phyloP scores from a whole-genome alignment of 495 filamentous ascomycete species.

The Lasiosphaeria ovina region DNA sequence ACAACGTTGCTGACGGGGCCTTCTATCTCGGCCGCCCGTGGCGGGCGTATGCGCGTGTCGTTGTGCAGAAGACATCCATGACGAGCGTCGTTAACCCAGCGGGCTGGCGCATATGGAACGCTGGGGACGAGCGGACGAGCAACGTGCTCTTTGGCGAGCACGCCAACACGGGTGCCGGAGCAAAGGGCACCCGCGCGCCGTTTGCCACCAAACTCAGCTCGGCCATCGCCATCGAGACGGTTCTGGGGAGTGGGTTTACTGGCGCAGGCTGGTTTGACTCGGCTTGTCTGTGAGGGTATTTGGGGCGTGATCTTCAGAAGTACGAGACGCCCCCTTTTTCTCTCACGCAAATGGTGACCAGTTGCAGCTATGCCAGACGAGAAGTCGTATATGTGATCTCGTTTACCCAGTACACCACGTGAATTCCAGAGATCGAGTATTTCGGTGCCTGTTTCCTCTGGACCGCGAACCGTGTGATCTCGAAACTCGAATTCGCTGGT shows the following conservation, averaged over 20 bases:
- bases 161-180: conserved; percentile 56
- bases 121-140: conserved; percentile 45
- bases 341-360: no score
- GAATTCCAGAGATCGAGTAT: no score
- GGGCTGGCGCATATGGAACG: conserved; percentile 61
- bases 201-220: conserved; percentile 50
- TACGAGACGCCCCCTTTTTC: no score
- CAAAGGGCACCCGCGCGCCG: conserved; percentile 55
- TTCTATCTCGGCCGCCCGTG: conserved; percentile 68
- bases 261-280: conserved; percentile 28
- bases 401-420: no score
- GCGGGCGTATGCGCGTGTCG: conserved; percentile 58
- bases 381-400: no score
- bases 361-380: no score
- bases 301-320: no score
- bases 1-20: conserved; percentile 47
- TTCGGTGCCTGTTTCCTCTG: no score
- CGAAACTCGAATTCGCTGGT: no score
- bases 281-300: conserved; percentile 18
- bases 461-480: no score
- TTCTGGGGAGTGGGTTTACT: conserved; percentile 53
- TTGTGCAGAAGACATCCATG: conserved; percentile 58
- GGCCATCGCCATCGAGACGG: conserved; percentile 44
- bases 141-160: conserved; percentile 60
- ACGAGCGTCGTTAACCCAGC: conserved; percentile 57